Evolutionary conservation across 2,329 filamentous ascomycete species (phyloP).

Genomic region (Talaromyces atroroseus): DNA sequence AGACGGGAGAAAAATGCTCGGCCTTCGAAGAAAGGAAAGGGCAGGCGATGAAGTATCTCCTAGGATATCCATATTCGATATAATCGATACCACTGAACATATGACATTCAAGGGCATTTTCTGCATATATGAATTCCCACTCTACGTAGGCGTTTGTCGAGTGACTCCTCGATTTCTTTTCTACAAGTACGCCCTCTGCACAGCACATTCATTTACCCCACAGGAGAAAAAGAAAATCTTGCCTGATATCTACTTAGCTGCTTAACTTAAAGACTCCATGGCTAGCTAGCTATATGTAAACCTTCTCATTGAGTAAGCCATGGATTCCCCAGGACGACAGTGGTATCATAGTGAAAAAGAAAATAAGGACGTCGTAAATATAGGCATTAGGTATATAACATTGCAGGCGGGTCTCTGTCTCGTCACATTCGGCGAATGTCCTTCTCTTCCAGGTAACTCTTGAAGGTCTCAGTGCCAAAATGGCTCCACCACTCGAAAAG

Average conservation of each 20-base stretch:
- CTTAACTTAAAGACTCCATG: not conserved
- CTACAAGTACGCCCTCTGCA: too few relatives aligned
- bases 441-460: slow-evolving; percentile 80
- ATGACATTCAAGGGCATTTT: not conserved
- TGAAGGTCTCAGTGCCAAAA: slow-evolving; percentile 67
- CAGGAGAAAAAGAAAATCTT: not conserved
- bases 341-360: slow-evolving; percentile 7
- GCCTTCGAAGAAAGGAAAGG: slow-evolving; percentile 59
- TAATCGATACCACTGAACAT: not conserved
- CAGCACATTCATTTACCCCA: too few relatives aligned
- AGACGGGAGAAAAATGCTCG: slow-evolving; percentile 83
- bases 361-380: not conserved
- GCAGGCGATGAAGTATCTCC: not conserved
- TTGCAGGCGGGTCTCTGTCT: not conserved
- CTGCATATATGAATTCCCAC: not conserved
- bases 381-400: not conserved
- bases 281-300: not conserved
- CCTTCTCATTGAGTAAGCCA: not conserved
- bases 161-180: too few relatives aligned
- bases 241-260: not conserved
- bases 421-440: slow-evolving; percentile 76
- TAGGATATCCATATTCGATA: not conserved
- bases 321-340: not conserved
- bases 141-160: too few relatives aligned
- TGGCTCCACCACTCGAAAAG: slow-evolving; percentile 96